phyloP scores from a whole-genome alignment of 208 protist species.

The Leishmania lainsoni region DNA sequence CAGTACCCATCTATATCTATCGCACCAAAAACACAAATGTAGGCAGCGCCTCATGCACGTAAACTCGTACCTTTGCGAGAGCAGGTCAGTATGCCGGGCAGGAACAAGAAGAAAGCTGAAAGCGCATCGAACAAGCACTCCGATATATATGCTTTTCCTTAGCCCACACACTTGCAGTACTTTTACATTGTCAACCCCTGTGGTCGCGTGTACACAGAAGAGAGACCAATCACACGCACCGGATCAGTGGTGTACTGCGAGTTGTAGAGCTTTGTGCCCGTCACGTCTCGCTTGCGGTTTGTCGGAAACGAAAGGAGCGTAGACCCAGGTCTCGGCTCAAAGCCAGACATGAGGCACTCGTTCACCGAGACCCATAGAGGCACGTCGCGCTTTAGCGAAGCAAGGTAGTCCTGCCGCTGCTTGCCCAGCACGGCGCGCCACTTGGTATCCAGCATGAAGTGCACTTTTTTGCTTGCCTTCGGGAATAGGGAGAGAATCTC shows the following conservation, averaged over 20 bases:
- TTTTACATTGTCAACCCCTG: slow-evolving; percentile 67
- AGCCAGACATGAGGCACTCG: slow-evolving; percentile 90
- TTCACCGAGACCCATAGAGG: slow-evolving; percentile 90
- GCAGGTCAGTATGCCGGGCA: neutral
- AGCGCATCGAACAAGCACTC: neutral
- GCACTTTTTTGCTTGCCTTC: slow-evolving; percentile 77
- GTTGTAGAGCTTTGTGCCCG: slow-evolving; percentile 75
- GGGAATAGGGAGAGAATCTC: slow-evolving; percentile 85
- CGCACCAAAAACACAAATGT: neutral
- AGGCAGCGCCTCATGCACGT: neutral
- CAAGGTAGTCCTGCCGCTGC: slow-evolving; percentile 76
- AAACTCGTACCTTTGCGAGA: neutral
- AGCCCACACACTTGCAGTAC: neutral
- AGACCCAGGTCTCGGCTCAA: slow-evolving; percentile 52
- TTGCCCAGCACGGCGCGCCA: slow-evolving; percentile 88
- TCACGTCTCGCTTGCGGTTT: slow-evolving; percentile 16
- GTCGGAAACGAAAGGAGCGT: slow-evolving; percentile 43
- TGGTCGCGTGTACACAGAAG: slow-evolving; percentile 71
- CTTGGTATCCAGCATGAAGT: slow-evolving; percentile 90
- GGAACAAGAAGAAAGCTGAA: slow-evolving; percentile 11
- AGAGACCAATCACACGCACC: slow-evolving; percentile 84
- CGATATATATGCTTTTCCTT: neutral
- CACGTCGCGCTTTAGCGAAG: slow-evolving; percentile 49
- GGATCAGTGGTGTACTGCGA: slow-evolving; percentile 89
- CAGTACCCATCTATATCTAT: neutral